phyloP scores from a whole-genome alignment of 331 rosid genomes.

The Quercus phellos region DNA sequence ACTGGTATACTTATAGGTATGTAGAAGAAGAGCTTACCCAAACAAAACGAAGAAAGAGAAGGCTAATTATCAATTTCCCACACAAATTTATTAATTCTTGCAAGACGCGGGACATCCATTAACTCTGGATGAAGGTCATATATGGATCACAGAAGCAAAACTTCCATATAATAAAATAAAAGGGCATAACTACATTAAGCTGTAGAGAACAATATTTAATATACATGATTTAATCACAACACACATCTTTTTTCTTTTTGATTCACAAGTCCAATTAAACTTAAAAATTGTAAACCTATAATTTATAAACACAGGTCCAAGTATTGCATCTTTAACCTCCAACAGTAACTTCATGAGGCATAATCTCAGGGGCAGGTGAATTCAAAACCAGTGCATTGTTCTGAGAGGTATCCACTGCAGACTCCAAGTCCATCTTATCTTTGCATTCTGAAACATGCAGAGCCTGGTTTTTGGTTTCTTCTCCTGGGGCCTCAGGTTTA shows the following conservation, averaged over 20 bases:
- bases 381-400: constrained; percentile 25
- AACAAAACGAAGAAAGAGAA: background rate
- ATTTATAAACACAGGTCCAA: constrained; percentile 23
- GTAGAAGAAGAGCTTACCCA: background rate
- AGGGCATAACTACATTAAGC: background rate
- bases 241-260: background rate
- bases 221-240: constrained; percentile 33
- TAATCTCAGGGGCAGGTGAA: constrained; percentile 43
- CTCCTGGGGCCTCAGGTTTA: constrained; percentile 23
- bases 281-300: constrained; percentile 24
- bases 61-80: background rate
- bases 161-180: background rate
- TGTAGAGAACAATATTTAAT: constrained; percentile 22
- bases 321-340: constrained; percentile 45
- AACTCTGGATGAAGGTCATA: background rate
- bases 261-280: constrained; percentile 18
- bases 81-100: background rate
- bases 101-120: background rate
- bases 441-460: constrained; percentile 22
- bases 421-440: constrained; percentile 24
- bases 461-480: constrained; percentile 30
- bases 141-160: background rate
- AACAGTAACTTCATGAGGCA: constrained; percentile 54
- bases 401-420: constrained; percentile 23
- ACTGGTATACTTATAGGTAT: background rate